Evolutionary conservation across 352 stramenopile species (phyloP), one percentile per base, ranked within the genome.

Genomic region (Globisporangium mamillatum): DNA sequence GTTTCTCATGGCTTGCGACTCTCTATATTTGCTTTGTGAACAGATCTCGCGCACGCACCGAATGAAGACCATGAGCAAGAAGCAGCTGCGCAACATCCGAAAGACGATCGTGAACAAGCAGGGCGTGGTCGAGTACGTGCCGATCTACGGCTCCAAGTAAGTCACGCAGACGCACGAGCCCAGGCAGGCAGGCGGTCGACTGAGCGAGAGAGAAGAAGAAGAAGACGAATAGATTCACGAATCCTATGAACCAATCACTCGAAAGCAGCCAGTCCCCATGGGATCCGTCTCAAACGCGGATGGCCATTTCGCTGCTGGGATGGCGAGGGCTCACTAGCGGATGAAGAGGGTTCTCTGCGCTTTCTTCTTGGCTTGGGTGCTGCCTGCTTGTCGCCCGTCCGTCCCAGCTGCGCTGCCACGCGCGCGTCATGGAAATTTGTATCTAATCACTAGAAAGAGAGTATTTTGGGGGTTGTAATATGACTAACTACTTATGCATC

Each of bases 61-160:
- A 52, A 75, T 97, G 73, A 97, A 97, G 86, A 89, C 82, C 22
- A 97, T 97, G 90, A 96, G 88, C 83, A 97, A 97, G 86, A 97
- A 97, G 77, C 90, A 97, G 75, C 74, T 97, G 71, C 89, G 89
- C 68, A 93, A 96, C 67, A 89, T 97, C 70, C 92, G 93, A 76
- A 97, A 97, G 85, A 95, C 90, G 27, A 91, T 94, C 60, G 84
- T 97, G 59, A 95, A 96, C 88, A 96, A 96, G 75, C 88, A 96
- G 65, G 90, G 90, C 58, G 86, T 95, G 64, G 88, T 97, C 70
- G 88, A 95, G 72, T 95, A 95, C 75, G 87, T 94, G 62, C 82
- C 84, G 0, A 74, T 93, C 14, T 97, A 97, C 16, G 41, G 41
- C 80, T 85, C 80, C 79, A 92, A 92, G 77, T 92, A 91, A 60